Percentiles rank a stretch among this genome's conserved stretches.
phyloP scores from a whole-genome alignment of 2,329 filamentous ascomycete species.

The Teratosphaeriaceae sp. region DNA sequence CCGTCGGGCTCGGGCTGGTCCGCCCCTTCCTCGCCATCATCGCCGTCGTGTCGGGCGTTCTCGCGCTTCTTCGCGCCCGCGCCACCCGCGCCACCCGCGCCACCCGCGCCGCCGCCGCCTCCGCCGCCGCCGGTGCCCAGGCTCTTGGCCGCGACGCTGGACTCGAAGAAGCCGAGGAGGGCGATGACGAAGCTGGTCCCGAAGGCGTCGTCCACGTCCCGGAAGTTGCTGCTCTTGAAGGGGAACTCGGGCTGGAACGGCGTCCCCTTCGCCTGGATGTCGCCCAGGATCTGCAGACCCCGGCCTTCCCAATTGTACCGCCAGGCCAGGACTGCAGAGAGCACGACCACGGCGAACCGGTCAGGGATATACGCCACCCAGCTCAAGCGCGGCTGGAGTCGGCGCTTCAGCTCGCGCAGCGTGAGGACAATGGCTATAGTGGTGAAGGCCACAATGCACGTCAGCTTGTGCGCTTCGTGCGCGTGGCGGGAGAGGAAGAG shows the following conservation, averaged over 20 bases:
- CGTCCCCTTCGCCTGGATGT: constrained; percentile 63
- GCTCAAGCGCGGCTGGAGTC: constrained; percentile 71
- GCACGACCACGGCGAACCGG: constrained; percentile 79
- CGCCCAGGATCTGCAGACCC: constrained; percentile 77
- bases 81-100: too few relatives aligned
- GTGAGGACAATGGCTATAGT: constrained; percentile 87
- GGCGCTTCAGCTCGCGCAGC: constrained; percentile 70
- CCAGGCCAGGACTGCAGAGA: constrained; percentile 76
- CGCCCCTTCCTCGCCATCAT: constrained; percentile 62
- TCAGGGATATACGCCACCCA: constrained; percentile 85
- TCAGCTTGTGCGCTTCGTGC: constrained; percentile 63
- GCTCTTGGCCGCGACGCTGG: constrained; percentile 90
- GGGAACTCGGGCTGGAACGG: constrained; percentile 82
- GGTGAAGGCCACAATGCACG: constrained; percentile 66
- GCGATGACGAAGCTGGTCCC: constrained; percentile 90
- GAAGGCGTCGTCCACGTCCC: constrained; percentile 78
- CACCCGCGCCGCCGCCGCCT: too few relatives aligned
- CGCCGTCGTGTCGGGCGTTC: constrained; percentile 76
- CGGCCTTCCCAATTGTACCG: constrained; percentile 67
- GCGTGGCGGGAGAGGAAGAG: constrained; percentile 67
- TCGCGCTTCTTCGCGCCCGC: constrained; percentile 48
- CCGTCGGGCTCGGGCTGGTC: constrained; percentile 33
- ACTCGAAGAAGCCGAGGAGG: constrained; percentile 96
- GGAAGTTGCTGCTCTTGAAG: constrained; percentile 67
- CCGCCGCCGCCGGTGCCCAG: constrained; percentile 56